Evolutionary conservation across 2,329 filamentous ascomycete species (phyloP).

Genomic region (Aspergillus puulaauensis): DNA sequence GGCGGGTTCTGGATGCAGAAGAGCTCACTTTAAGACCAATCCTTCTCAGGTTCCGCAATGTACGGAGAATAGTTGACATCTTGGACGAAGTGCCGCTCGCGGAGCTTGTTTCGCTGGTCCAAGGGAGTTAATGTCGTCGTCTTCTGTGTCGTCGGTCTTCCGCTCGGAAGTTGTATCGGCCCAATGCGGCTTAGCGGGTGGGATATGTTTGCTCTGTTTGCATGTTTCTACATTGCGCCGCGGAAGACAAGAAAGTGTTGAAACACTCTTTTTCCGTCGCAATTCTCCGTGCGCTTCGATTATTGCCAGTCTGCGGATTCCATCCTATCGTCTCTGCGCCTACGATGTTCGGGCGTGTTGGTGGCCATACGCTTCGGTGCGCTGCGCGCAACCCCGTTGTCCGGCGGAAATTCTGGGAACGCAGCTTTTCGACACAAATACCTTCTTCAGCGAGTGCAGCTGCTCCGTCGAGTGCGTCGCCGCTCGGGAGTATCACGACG

Average conservation of each 20-base stretch:
- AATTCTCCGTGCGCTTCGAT: background rate
- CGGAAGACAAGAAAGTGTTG: background rate
- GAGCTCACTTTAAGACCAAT: slow-evolving; percentile 76
- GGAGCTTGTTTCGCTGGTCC: background rate
- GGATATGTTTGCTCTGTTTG: slow-evolving; percentile 38
- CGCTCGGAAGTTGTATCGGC: slow-evolving; percentile 21
- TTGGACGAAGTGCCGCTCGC: slow-evolving; percentile 35
- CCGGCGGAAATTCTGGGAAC: slow-evolving; percentile 31
- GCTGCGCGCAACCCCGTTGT: slow-evolving; percentile 30
- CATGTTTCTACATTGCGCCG: slow-evolving; percentile 10
- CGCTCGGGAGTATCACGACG: slow-evolving; percentile 60
- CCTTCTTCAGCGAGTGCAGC: slow-evolving; percentile 23
- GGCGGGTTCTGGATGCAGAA: slow-evolving; percentile 9
- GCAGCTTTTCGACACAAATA: slow-evolving; percentile 39
- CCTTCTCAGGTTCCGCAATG: slow-evolving; percentile 80
- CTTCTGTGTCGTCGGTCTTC: slow-evolving; percentile 12
- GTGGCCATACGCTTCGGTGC: slow-evolving; percentile 38
- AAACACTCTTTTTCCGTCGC: background rate
- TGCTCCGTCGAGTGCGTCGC: slow-evolving; percentile 37
- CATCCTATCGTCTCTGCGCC: background rate
- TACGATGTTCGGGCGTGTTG: slow-evolving; percentile 41
- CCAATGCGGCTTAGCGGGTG: slow-evolving; percentile 25
- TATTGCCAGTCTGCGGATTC: background rate
- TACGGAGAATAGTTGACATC: slow-evolving; percentile 92
- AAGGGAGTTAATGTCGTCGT: slow-evolving; percentile 4